Base-by-base conservation (phyloP, 768 basidiomycete genomes). In the Cystobasidium ongulense region DNA sequence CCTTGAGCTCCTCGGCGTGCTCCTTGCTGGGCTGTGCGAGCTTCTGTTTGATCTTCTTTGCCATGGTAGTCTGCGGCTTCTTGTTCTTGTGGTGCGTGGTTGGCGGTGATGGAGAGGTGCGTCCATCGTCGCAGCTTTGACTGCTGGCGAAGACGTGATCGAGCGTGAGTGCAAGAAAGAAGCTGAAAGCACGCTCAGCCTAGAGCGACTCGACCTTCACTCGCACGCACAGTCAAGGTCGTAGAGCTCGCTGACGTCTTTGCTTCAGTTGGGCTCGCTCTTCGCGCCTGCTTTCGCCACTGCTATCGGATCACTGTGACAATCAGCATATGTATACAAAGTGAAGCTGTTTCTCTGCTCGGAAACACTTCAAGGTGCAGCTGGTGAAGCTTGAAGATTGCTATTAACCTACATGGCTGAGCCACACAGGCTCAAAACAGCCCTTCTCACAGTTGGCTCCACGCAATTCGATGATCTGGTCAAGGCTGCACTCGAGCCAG, bases 391-490 rank as follows among this genome's bases (percentile, higher is more conserved):
- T n/a, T n/a, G n/a, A n/a, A n/a, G n/a, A n/a, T n/a, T n/a, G 8
- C 5, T 50, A 11, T n/a, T 8, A n/a, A 11, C 21, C 18, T 50
- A 11, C 21, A 50, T 50, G 46, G 15, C 46, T 17, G 46, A 50
- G n/a, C 4, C 3, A 21, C 15, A 50, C 8, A 11, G 21, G 21
- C 15, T n/a, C 4, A 72, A 73, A 70, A 50, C 43, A n/a, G 72
- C 72, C 0, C 50, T 79, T 13, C 62, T 78, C 0, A 79, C 78
- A 0, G 78, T 79, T 23, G 78, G 78, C 41, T 76, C 74, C 17
- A 79, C 78, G 0, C 25, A 63, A 0, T 79, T 77, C 72, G 25
- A 41, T n/a, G 39, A 72, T 0, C 76, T 79, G 62, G 77, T 78
- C 59, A 3, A 13, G 25, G 63, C 75, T 0, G 52, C 70, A 27